Conservation (phyloP, 192 early-diverging fungal genomes). For the Gamsiella multidivaricata region DNA sequence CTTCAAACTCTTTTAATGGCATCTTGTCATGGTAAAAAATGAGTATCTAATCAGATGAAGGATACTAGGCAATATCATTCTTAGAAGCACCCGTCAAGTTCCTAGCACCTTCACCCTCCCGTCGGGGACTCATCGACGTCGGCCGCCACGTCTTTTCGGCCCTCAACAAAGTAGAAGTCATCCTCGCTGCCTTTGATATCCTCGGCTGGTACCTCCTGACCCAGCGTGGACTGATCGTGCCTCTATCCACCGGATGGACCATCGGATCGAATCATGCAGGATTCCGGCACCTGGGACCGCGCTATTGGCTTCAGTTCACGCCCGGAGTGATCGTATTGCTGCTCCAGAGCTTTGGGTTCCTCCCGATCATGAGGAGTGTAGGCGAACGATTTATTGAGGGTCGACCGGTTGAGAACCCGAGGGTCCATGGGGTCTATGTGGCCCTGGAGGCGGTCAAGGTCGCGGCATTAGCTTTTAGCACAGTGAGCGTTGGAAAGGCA, state of each 20-base stretch:
- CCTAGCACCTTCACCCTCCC: conserved; percentile 32
- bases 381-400: conserved; percentile 31
- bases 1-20: not conserved
- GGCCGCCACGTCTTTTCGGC: conserved; percentile 57
- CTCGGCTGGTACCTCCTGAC: conserved; percentile 40
- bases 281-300: conserved; percentile 4
- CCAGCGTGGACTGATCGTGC: conserved; percentile 18
- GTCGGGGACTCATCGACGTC: conserved; percentile 34
- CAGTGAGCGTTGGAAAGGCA: conserved; percentile 16
- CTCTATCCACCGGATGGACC: not conserved
- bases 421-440: conserved; percentile 38
- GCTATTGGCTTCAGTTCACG: conserved; percentile 11
- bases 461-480: conserved; percentile 12
- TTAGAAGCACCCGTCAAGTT: conserved; percentile 55
- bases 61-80: conserved; percentile 44
- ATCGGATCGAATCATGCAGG: not conserved
- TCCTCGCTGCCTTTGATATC: conserved; percentile 40
- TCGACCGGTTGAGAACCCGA: conserved; percentile 11
- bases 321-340: conserved; percentile 35
- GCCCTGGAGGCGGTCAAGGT: conserved; percentile 28
- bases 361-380: conserved; percentile 22
- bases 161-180: conserved; percentile 50
- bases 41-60: not conserved
- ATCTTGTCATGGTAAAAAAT: not conserved
- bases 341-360: conserved; percentile 31